Evolutionary conservation across 2,329 filamentous ascomycete species (phyloP).

Genomic region (Fusarium tupiense): DNA sequence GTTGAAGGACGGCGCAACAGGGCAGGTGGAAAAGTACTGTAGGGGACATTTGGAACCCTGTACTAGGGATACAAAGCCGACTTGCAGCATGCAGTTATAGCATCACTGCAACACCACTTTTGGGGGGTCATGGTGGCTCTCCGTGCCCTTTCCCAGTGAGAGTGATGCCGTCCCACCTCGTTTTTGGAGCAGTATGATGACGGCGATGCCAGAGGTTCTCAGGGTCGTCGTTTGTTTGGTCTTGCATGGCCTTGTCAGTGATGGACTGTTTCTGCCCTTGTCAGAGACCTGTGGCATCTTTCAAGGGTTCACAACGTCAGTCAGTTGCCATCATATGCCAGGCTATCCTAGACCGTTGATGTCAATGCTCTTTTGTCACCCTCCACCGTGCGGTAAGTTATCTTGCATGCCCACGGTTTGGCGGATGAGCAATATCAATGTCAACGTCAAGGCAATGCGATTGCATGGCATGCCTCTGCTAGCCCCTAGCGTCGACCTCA

Average conservation of each 20-base stretch:
- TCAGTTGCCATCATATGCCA: constrained; percentile 32
- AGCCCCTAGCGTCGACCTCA: constrained; percentile 32
- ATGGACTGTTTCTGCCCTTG: constrained; percentile 13
- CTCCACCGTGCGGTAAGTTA: constrained; percentile 22
- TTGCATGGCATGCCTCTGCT: constrained; percentile 28
- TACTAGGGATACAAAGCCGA: constrained; percentile 20
- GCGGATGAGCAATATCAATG: constrained; percentile 11
- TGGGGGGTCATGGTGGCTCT: constrained; percentile 23
- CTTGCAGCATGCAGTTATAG: constrained; percentile 36
- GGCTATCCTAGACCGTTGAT: constrained; percentile 39
- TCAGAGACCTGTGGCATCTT: constrained; percentile 34
- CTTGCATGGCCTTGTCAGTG: constrained; percentile 15
- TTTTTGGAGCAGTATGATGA: constrained; percentile 43
- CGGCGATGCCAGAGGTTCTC: constrained; percentile 35
- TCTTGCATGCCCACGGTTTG: constrained; percentile 8
- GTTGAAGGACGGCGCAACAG: constrained; percentile 14
- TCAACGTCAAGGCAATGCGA: constrained; percentile 15
- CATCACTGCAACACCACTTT: constrained; percentile 43
- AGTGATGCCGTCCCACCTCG: constrained; percentile 38
- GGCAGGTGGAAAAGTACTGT: constrained; percentile 27
- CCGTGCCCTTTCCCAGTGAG: constrained; percentile 16
- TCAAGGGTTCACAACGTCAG: constrained; percentile 41
- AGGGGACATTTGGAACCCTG: neutral
- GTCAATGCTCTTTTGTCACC: constrained; percentile 39
- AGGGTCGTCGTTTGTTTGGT: constrained; percentile 35